These are phyloP conservation scores for Chiua virens DNA, from an alignment of 768 basidiomycete species.

Conservation along the genomic window DNA sequence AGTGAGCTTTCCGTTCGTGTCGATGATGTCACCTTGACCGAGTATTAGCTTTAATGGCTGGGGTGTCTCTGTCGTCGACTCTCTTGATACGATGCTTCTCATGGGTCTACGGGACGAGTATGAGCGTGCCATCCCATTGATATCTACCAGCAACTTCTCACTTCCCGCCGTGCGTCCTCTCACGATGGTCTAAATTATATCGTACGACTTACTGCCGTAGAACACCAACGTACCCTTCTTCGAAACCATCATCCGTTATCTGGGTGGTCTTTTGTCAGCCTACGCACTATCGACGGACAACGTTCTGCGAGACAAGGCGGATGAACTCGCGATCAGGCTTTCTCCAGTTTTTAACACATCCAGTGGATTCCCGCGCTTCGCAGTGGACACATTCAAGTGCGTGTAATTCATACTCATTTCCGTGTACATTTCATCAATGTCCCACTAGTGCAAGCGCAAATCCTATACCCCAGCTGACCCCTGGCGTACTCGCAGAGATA, in stretches of 20 bases:
- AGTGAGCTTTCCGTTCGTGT: conserved; percentile 38
- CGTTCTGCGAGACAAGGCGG: conserved; percentile 65
- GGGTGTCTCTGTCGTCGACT: conserved; percentile 77
- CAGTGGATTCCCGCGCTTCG: conserved; percentile 69
- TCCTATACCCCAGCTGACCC: conserved; percentile 26
- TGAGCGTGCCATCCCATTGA: conserved; percentile 53
- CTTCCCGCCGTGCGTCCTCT: conserved; percentile 38
- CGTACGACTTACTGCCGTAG: conserved; percentile 7
- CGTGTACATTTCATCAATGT: background rate
- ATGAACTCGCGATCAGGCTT: conserved; percentile 74
- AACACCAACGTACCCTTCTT: conserved; percentile 56
- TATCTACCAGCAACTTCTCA: conserved; percentile 51
- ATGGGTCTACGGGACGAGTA: conserved; percentile 79
- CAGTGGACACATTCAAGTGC: conserved; percentile 65
- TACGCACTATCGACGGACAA: conserved; percentile 71
- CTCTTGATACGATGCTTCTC: conserved; percentile 83
- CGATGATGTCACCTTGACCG: background rate
- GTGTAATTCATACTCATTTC: conserved; percentile 6
- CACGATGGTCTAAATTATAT: background rate
- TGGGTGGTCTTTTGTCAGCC: conserved; percentile 84
- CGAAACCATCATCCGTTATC: conserved; percentile 87
- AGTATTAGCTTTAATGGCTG: conserved; percentile 72
- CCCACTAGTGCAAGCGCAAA: conserved; percentile 1
- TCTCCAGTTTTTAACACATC: conserved; percentile 70
- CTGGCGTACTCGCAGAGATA: conserved; percentile 71